These are phyloP conservation scores for Stylosanthes scabra DNA, from an alignment of 331 rosid species.

Conservation along the genomic window DNA sequence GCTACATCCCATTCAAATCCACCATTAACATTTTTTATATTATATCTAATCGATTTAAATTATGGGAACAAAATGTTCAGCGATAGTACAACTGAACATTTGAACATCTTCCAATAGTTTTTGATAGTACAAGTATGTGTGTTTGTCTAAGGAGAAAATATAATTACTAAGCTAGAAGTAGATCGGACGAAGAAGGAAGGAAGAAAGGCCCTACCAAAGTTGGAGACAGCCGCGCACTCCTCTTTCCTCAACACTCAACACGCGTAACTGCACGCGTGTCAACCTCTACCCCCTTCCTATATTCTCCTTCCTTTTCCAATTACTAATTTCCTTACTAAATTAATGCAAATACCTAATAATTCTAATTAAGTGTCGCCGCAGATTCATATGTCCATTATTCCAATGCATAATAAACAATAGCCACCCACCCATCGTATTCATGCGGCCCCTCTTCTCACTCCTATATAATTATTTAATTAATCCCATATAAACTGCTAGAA, in stretches of 20 bases:
- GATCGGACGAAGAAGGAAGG: background rate
- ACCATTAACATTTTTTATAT: too few species aligned
- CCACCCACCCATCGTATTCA: background rate
- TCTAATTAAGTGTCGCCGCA: slow-evolving; percentile 30
- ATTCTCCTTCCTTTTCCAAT: background rate
- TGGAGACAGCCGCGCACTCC: too few species aligned
- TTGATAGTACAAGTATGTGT: too few species aligned
- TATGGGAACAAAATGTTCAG: too few species aligned
- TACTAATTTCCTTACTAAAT: too few species aligned
- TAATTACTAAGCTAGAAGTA: too few species aligned
- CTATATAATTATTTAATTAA: background rate
- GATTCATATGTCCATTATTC: slow-evolving; percentile 17
- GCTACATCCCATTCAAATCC: too few species aligned
- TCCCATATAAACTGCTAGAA: background rate
- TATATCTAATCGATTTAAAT: too few species aligned
- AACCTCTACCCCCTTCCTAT: background rate
- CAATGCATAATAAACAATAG: slow-evolving; percentile 15
- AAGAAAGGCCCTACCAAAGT: background rate
- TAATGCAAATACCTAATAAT: background rate
- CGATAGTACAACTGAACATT: too few species aligned
- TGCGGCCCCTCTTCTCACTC: background rate
- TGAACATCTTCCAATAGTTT: too few species aligned
- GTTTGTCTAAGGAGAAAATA: too few species aligned
- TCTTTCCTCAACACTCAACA: background rate
- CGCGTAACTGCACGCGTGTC: slow-evolving; percentile 26